Evolutionary conservation across 108 stramenopile species (phyloP).

Genomic region (Conticribra guillardii): DNA sequence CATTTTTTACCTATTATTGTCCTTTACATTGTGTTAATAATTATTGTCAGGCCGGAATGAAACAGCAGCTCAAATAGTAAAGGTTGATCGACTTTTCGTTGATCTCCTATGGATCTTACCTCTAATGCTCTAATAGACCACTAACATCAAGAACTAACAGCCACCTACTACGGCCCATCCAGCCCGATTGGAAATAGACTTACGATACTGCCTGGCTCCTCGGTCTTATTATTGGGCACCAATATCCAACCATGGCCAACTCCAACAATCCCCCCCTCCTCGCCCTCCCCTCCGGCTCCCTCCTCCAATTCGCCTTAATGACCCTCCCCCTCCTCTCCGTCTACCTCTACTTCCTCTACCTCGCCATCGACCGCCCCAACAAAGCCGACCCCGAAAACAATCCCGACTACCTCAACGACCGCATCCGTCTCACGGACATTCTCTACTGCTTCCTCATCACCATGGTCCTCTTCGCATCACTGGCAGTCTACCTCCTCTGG

Average conservation of each 20-base stretch:
- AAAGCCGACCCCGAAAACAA: conserved; percentile 39
- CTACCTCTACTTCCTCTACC: conserved; percentile 67
- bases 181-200: too few relatives aligned
- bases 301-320: conserved; percentile 56
- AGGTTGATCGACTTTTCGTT: too few relatives aligned
- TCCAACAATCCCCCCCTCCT: conserved; percentile 36
- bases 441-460: conserved; percentile 53
- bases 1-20: too few relatives aligned
- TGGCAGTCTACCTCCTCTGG: conserved; percentile 56
- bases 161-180: too few relatives aligned
- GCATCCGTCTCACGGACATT: conserved; percentile 65
- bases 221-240: too few relatives aligned
- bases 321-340: conserved; percentile 67
- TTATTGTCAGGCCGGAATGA: too few relatives aligned
- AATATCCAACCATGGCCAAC: neutral
- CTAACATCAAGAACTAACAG: too few relatives aligned
- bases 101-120: too few relatives aligned
- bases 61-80: too few relatives aligned
- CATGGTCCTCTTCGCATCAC: conserved; percentile 43
- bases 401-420: conserved; percentile 26
- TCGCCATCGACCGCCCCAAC: conserved; percentile 52
- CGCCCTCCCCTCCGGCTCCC: conserved; percentile 47
- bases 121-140: too few relatives aligned
- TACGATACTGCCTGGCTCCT: too few relatives aligned
- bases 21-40: too few relatives aligned